Evolutionary conservation across 1,284 basidiomycete genomes (phyloP).

Genomic region (Cryptococcus maquisensis): DNA sequence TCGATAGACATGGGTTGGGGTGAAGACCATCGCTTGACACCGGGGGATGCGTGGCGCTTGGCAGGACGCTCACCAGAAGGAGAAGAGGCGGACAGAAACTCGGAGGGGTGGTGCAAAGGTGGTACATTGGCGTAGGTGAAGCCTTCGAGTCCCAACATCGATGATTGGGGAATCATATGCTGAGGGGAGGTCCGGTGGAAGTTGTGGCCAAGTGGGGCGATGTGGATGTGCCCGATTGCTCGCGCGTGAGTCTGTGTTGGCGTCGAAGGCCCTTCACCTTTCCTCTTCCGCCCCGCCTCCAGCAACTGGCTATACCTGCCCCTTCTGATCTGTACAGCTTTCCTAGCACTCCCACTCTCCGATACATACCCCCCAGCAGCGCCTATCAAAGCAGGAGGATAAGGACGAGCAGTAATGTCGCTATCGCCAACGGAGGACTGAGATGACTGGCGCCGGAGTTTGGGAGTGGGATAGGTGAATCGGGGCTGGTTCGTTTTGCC

Average conservation of each 20-base stretch:
- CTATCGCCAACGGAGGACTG: conserved; percentile 5
- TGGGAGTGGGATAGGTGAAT: conserved; percentile 14
- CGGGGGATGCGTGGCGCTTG: not conserved
- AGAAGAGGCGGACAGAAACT: conserved; percentile 4
- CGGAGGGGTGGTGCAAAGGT: conserved; percentile 6
- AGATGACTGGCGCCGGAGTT: not conserved
- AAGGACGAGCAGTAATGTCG: not conserved
- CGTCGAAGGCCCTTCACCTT: not conserved
- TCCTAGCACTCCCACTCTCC: conserved; percentile 4
- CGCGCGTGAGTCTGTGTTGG: not conserved
- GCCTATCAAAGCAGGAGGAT: not conserved
- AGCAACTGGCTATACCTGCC: not conserved
- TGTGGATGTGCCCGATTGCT: not conserved
- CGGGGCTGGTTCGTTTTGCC: conserved; percentile 20
- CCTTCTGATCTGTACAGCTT: conserved; percentile 5
- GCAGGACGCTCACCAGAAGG: not conserved
- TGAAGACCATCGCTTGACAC: conserved; percentile 6
- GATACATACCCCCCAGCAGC: conserved; percentile 3
- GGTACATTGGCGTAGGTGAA: conserved; percentile 7
- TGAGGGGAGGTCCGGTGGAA: not conserved
- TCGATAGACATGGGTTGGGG: conserved; percentile 22
- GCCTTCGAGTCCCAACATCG: conserved; percentile 5
- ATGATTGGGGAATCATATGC: not conserved
- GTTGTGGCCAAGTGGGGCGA: not conserved
- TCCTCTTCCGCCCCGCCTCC: not conserved